phyloP scores from a whole-genome alignment of 1,139 yeast species.

The Pneumocystis carinii region DNA sequence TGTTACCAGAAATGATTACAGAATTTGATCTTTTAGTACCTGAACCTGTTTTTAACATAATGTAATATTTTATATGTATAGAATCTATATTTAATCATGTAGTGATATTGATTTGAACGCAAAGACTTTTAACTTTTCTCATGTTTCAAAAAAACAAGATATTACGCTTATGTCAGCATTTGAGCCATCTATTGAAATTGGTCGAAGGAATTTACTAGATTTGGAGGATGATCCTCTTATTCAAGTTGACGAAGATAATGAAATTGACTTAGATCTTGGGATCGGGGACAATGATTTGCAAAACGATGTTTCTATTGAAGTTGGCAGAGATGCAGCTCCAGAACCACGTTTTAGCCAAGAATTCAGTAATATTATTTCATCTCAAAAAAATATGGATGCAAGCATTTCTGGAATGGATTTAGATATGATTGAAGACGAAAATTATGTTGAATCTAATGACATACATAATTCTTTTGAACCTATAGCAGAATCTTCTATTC shows the following conservation, averaged over 20 bases:
- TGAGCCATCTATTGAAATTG: slow-evolving; percentile 5
- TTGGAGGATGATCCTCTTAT: slow-evolving; percentile 3
- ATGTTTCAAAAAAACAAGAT: background rate
- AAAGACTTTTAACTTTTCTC: slow-evolving; percentile 16
- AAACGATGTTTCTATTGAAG: slow-evolving; percentile 41
- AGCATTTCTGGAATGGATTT: slow-evolving; percentile 3
- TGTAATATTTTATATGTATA: slow-evolving; percentile 9
- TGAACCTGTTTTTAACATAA: slow-evolving; percentile 12
- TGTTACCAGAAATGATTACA: slow-evolving; percentile 64
- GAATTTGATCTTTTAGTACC: slow-evolving; percentile 42
- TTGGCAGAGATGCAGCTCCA: slow-evolving; percentile 32
- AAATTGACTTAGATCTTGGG: slow-evolving; percentile 10
- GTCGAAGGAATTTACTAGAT: slow-evolving; percentile 6
- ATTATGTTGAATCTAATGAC: background rate
- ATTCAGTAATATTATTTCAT: slow-evolving; percentile 13
- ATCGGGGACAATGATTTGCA: slow-evolving; percentile 14
- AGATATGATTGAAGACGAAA: background rate
- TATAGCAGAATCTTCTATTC: background rate
- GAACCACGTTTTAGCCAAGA: slow-evolving; percentile 17
- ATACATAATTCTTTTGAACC: background rate
- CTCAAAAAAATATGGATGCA: slow-evolving; percentile 13
- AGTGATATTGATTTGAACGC: slow-evolving; percentile 18
- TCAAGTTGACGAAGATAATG: slow-evolving; percentile 14
- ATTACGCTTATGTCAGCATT: background rate
- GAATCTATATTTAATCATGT: slow-evolving; percentile 17